Base-by-base conservation (phyloP, 805 yeast genomes). In the Priceomyces haplophilus region DNA sequence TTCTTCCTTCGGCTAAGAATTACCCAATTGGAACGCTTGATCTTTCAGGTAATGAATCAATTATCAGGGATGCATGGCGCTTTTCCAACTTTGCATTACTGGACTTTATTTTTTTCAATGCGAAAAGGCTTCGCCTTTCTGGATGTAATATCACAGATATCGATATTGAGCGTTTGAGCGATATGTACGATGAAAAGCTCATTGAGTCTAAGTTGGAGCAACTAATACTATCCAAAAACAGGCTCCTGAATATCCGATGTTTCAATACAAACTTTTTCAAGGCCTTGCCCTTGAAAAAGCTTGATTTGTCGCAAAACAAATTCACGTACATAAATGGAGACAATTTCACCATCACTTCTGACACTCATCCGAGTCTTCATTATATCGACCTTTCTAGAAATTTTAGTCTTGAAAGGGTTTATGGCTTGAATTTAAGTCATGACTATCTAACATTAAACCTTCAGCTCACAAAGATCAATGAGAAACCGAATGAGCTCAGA, bases 81-180 rank as follows among this genome's bases (percentile, higher is more conserved):
- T 37, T 37, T 15, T 17, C 33, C 21, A 34, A 41, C 38, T 42
- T 31, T 8, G 21, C 37, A 8, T 36, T 42, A 3, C 24, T 46
- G 8, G 32, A 32, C n/a, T 47, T 18, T 33, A 31, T 47, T 5
- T 42, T 47, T 29, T 29, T 34, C 15, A 35, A 39, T 4, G 36
- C 42, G 6, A 38, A 30, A 2, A 36, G 34, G 17, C 40, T 47
- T 20, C 29, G 37, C 31, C 40, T 47, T 13, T 43, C 41, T 18
- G 48, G 48, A 4, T 41, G 46, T 24, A 47, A 44, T 20, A 44
- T 47, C 7, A 32, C 41, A 21, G 45, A 47, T 40, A 39, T 41
- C 25, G 42, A 43, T 31, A 38, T 47, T 20, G 50, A 47, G 34
- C 30, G 41, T 13, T 33, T 47, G n/a, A 37, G 41, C 16, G 39